Conservation (phyloP, 768 basidiomycete species). For the Boletus pseudopeckii region DNA sequence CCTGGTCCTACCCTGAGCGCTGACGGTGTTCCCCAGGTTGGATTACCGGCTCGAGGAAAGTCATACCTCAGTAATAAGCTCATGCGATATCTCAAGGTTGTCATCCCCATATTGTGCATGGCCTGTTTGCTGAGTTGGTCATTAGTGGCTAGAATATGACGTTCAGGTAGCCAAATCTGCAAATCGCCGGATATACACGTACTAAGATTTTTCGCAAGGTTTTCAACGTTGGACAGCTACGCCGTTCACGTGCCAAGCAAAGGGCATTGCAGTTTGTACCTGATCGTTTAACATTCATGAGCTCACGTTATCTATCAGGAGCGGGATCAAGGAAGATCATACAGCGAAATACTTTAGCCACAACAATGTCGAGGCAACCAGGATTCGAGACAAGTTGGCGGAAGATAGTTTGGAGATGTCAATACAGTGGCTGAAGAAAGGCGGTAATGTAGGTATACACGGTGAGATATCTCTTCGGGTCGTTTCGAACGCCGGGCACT, state of each 20-base stretch:
- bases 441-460: slow-evolving; percentile 97
- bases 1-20: background rate
- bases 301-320: slow-evolving; percentile 38
- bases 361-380: slow-evolving; percentile 72
- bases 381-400: slow-evolving; percentile 76
- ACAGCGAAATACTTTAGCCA: slow-evolving; percentile 89
- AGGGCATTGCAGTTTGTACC: slow-evolving; percentile 63
- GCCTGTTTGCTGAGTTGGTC: slow-evolving; percentile 6
- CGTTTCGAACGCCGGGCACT: background rate
- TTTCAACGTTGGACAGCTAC: slow-evolving; percentile 95
- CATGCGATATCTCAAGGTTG: slow-evolving; percentile 90
- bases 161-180: slow-evolving; percentile 61
- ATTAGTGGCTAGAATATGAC: slow-evolving; percentile 97
- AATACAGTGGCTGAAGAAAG: slow-evolving; percentile 91
- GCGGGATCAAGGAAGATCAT: slow-evolving; percentile 87
- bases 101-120: slow-evolving; percentile 6
- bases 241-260: slow-evolving; percentile 80
- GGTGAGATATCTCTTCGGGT: slow-evolving; percentile 45
- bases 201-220: slow-evolving; percentile 49
- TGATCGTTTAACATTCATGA: background rate
- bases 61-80: slow-evolving; percentile 98
- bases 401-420: slow-evolving; percentile 92
- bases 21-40: slow-evolving; percentile 55
- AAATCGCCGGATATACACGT: background rate
- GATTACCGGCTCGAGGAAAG: slow-evolving; percentile 96